A percentile compares a stretch with the other conserved stretches of the same genome.
Evolutionary conservation across 164 flowering plant species (phyloP).

Genomic region (Hamamelis virginiana): DNA sequence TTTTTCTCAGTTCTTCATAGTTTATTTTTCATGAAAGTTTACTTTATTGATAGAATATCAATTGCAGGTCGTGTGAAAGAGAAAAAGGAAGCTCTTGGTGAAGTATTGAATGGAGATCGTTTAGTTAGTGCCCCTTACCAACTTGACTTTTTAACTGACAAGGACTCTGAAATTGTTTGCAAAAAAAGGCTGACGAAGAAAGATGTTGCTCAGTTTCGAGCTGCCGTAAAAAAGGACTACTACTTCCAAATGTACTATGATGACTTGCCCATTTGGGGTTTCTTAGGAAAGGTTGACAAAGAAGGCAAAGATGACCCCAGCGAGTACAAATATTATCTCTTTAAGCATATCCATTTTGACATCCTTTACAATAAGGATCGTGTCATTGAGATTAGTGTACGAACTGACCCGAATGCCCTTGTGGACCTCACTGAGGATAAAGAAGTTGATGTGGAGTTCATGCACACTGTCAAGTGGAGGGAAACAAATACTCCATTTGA

Average conservation of each 20-base stretch:
- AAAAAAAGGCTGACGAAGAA: not conserved
- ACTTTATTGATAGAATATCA: not conserved
- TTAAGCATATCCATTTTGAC: constrained; percentile 13
- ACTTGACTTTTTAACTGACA: not conserved
- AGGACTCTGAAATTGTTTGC: constrained; percentile 5
- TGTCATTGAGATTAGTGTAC: constrained; percentile 14
- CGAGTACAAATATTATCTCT: constrained; percentile 13
- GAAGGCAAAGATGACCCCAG: constrained; percentile 7
- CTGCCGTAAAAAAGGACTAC: constrained; percentile 9
- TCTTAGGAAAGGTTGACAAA: constrained; percentile 11
- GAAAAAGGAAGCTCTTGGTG: constrained; percentile 10
- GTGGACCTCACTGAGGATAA: constrained; percentile 15
- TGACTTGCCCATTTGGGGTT: constrained; percentile 17
- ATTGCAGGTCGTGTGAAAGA: not conserved
- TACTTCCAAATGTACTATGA: constrained; percentile 22
- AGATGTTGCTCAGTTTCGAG: constrained; percentile 8
- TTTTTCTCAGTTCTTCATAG: no score
- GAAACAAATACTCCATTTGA: constrained; percentile 14
- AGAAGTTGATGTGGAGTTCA: constrained; percentile 14
- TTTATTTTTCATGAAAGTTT: not conserved
- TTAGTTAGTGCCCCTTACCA: constrained; percentile 6
- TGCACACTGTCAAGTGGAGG: constrained; percentile 17
- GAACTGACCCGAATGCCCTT: not conserved
- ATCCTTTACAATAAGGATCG: constrained; percentile 17
- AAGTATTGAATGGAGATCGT: constrained; percentile 2